Evolutionary conservation across 192 early-diverging fungal species (phyloP), one percentile per base, ranked within the genome.

Genomic region (Coemansia guatemalensis): DNA sequence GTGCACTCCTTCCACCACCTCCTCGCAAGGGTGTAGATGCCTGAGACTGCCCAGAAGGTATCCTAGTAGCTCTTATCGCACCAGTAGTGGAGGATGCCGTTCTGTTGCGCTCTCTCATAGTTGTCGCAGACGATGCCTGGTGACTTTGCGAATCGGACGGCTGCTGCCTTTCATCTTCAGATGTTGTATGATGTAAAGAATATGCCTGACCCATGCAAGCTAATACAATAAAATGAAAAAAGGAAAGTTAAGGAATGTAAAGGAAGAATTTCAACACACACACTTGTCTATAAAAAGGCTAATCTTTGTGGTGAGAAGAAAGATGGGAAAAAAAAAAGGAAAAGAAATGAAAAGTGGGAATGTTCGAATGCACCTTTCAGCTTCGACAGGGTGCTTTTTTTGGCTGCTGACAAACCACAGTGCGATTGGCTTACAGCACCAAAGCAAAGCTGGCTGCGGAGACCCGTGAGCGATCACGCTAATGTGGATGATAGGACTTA

Each of bases 181-280:
- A 51, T n/a, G 29, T 1, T 52, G 60, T 25, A 33, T 48, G 35
- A 25, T 53, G 20, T 30, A 25, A 59, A 24, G 73, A 74, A 21
- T 69, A 69, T 21, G 73, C 51, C 67, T 74, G 73, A 25, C 73
- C 73, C 73, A 74, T 74, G 32, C 23, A 53, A 29, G 4, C 3
- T 33, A n/a, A 11, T 48, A 9, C 20, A 47, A 27, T 24, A 47
- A 17, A 26, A 29, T 30, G 26, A 47, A 17, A 26, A 29, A 50
- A 48, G 27, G 30, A 12, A 53, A 53, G 41, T n/a, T 5, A 5
- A 39, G 9, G 39, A 62, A 41, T 39, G 21, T 52, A 53, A 52
- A 22, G 14, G 39, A 44, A 44, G 39, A 12, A 44, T 44, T 44
- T 44, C 9, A 44, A 12, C 39, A 44, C 39, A 30, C 29, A 30